Evolutionary conservation across 345 rosid species (phyloP).

Genomic region (Aquilaria yunnanensis): DNA sequence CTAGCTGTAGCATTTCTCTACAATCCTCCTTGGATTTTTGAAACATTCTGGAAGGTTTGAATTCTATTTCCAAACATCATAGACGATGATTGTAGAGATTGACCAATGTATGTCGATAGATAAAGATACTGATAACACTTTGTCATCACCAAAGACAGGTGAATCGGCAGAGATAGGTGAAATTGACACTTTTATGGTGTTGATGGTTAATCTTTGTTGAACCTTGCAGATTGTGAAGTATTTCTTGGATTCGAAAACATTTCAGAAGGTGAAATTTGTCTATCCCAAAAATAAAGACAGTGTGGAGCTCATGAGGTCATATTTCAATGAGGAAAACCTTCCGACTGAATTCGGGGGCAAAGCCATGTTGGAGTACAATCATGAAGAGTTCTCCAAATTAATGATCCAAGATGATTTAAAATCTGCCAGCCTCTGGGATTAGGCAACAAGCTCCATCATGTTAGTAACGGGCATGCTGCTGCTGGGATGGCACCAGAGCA

Average conservation of each 20-base stretch:
- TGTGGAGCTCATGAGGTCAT: conserved; percentile 65
- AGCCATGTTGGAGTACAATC: conserved; percentile 63
- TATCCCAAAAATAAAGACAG: conserved; percentile 84
- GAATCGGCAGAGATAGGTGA: no score
- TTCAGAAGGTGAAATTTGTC: conserved; percentile 85
- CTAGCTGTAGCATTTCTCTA: conserved; percentile 84
- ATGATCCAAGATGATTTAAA: conserved; percentile 75
- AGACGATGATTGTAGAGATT: no score
- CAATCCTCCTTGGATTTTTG: conserved; percentile 91
- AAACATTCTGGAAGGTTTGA: conserved; percentile 96
- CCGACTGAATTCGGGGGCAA: conserved; percentile 85
- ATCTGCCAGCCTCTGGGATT: conserved; percentile 54
- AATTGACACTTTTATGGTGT: no score
- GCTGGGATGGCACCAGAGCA: conserved; percentile 68
- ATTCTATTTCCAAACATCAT: neutral
- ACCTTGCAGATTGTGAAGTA: conserved; percentile 70
- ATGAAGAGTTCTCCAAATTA: conserved; percentile 73
- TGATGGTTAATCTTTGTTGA: no score
- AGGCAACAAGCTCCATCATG: conserved; percentile 28
- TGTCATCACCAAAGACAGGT: no score
- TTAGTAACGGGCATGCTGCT: conserved; percentile 32
- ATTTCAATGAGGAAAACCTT: conserved; percentile 76
- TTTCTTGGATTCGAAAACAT: conserved; percentile 81
- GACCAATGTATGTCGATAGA: no score
- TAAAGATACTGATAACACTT: no score